Percentiles rank a stretch among this genome's conserved stretches.
These are phyloP conservation scores for Drosera spatulata DNA, from an alignment of 179 eudicot genomes.

Conservation along the genomic window DNA sequence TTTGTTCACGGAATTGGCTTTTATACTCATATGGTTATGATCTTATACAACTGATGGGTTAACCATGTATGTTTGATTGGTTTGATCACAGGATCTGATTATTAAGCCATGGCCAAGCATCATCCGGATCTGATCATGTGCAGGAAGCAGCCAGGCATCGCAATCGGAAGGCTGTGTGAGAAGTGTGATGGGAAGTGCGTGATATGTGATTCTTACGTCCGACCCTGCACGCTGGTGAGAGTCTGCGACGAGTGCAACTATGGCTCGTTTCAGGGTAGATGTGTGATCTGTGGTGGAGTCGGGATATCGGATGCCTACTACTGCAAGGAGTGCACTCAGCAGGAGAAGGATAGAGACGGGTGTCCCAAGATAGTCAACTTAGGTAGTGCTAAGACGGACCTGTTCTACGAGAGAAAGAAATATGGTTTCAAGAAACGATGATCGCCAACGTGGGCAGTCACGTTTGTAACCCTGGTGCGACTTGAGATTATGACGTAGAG, in stretches of 20 bases:
- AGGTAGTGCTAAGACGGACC: slow-evolving; percentile 80
- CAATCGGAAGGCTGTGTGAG: slow-evolving; percentile 80
- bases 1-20: no score
- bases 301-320: slow-evolving; percentile 87
- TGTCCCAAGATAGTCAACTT: slow-evolving; percentile 81
- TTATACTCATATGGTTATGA: no score
- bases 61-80: no score
- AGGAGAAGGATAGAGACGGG: slow-evolving; percentile 81
- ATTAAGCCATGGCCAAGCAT: slow-evolving; percentile 70
- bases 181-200: slow-evolving; percentile 85
- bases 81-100: neutral
- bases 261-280: slow-evolving; percentile 82
- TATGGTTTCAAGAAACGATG: slow-evolving; percentile 79
- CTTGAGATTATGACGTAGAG: no score
- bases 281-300: slow-evolving; percentile 87
- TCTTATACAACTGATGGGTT: no score
- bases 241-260: slow-evolving; percentile 92
- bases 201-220: slow-evolving; percentile 76
- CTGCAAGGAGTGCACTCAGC: slow-evolving; percentile 88
- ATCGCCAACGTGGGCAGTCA: slow-evolving; percentile 1
- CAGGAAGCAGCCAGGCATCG: slow-evolving; percentile 88
- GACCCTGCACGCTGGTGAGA: slow-evolving; percentile 79
- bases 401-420: slow-evolving; percentile 78
- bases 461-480: no score
- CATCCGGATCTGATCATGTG: slow-evolving; percentile 94